Evolutionary conservation across 2,329 filamentous ascomycete species (phyloP), one percentile per base, ranked within the genome.

Genomic region (Pseudogymnoascus sp.): DNA sequence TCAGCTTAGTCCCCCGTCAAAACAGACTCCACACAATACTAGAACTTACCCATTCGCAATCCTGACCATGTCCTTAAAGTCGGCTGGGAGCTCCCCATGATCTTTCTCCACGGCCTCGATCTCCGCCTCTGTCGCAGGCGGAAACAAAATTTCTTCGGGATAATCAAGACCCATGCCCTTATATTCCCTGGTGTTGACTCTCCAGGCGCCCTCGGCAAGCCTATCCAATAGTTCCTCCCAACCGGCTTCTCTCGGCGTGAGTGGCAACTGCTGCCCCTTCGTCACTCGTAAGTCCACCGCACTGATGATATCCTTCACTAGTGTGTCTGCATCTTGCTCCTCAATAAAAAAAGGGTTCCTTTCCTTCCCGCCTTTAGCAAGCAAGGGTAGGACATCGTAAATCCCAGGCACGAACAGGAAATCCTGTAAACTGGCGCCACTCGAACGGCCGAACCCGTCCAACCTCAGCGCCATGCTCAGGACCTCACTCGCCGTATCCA

Each of bases 21-120:
- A 50, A 28, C 28, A 50, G 10, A 28, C n/a, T 10, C 4, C 23
- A 62, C 21, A 14, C 18, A 14, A 62, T 42, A 61, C n/a, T 21
- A 14, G 7, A 16, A 66, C 64, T 46, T 40, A 67, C 63, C 66
- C 64, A 61, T 66, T 64, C 4, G 66, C 59, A 42, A 66, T 25
- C 25, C 62, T 38, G 21, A 64, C 18, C 64, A 67, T 67, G 0
- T 65, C 64, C n/a, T 65, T 66, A 7, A 67, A 66, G 14, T 65
- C 64, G 3, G 28, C 16, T 10, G 66, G 63, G 11, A 66, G 25
- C 40, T 63, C 40, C 8, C 66, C 66, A 61, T 61, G 16, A 23
- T 62, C 36, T 8, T 60, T 12, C 34, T 67, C 66, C 5, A 61
- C 63, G 23, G n/a, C 38, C 14, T 59, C 34, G 21, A 67, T 67